phyloP scores from a whole-genome alignment of 139 green algal genomes.

The Micractinium sp. region DNA sequence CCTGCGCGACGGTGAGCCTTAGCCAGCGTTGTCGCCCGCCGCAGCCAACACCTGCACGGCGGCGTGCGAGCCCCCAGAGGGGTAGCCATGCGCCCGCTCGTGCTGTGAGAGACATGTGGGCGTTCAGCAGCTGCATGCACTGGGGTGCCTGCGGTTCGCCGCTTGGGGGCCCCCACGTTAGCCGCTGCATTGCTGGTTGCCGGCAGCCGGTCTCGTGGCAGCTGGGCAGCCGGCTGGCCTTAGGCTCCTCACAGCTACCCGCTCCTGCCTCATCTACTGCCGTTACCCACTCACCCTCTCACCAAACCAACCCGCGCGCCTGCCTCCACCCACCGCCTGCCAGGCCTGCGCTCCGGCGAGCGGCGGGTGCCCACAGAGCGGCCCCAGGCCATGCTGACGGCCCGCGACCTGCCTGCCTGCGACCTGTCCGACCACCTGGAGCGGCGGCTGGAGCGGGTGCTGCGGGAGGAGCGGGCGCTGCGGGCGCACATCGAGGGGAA shows the following conservation, averaged over 20 bases:
- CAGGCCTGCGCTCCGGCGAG: constrained; percentile 52
- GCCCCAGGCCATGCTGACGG: constrained; percentile 90
- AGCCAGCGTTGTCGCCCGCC: too few relatives aligned
- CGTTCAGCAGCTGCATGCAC: too few relatives aligned
- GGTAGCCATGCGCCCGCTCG: too few relatives aligned
- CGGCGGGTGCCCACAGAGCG: constrained; percentile 69
- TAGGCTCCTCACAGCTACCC: neutral
- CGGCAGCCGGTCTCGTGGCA: too few relatives aligned
- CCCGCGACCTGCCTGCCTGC: constrained; percentile 84
- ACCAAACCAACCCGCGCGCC: neutral
- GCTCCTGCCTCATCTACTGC: neutral
- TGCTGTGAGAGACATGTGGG: too few relatives aligned
- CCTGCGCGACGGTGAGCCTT: constrained; percentile 63
- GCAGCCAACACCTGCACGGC: too few relatives aligned
- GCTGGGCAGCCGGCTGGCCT: neutral
- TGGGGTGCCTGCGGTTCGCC: too few relatives aligned
- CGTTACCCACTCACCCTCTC: neutral
- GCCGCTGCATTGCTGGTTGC: too few relatives aligned
- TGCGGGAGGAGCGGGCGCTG: constrained; percentile 42
- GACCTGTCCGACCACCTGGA: constrained; percentile 78
- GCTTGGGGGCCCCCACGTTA: too few relatives aligned
- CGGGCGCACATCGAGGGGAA: constrained; percentile 44
- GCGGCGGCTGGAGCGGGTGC: constrained; percentile 34
- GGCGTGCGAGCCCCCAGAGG: too few relatives aligned
- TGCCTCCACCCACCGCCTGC: neutral